phyloP scores from a whole-genome alignment of 2,329 filamentous ascomycete genomes.

The Talaromyces funiculosus region DNA sequence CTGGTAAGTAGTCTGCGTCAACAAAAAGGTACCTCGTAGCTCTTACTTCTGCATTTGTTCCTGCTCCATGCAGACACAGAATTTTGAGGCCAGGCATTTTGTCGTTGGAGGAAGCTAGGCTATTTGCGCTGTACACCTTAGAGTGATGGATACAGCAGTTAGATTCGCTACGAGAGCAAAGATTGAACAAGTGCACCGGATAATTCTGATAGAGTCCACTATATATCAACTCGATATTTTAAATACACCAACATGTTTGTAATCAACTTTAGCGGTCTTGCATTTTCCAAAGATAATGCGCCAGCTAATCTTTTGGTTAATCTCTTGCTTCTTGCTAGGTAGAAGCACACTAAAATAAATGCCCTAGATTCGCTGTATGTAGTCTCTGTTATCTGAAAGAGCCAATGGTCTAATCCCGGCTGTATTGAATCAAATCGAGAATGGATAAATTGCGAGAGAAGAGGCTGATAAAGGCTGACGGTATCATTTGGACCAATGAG shows the following conservation, averaged over 20 bases:
- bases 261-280: background rate
- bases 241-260: background rate
- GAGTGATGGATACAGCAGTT: background rate
- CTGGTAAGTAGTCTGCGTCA: background rate
- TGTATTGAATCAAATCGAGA: background rate
- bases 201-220: background rate
- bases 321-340: background rate
- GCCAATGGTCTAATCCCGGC: background rate
- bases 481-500: background rate
- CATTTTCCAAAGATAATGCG: background rate
- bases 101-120: background rate
- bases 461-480: background rate
- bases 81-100: background rate
- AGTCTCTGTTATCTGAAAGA: background rate
- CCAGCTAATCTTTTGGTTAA: background rate
- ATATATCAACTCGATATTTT: background rate
- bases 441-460: background rate
- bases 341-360: background rate
- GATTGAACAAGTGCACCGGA: background rate
- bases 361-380: background rate
- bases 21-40: background rate
- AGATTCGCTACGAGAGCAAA: background rate
- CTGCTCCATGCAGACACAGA: background rate
- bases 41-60: background rate
- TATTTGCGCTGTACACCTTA: background rate